A percentile compares a stretch with the other conserved stretches of the same genome.
phyloP scores from a whole-genome alignment of 176 grass and related monocot species.

The Avena eriantha region DNA sequence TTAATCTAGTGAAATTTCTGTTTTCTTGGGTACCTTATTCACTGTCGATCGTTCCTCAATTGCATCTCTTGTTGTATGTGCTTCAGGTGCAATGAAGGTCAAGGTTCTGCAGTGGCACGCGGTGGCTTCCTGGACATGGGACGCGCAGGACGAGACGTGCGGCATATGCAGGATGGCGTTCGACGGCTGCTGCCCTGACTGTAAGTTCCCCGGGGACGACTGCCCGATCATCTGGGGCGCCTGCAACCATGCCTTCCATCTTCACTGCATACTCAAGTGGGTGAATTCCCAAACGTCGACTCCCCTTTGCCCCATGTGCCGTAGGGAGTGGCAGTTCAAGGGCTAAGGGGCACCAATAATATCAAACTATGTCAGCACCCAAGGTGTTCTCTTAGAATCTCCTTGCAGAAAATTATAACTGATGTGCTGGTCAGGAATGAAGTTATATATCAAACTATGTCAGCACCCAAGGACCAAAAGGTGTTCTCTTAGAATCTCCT shows the following conservation, averaged over 20 bases:
- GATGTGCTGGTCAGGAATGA: background rate
- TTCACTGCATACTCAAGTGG: conserved; percentile 93
- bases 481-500: conserved; percentile 1
- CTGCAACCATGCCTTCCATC: conserved; percentile 81
- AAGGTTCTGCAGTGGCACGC: conserved; percentile 88
- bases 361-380: background rate
- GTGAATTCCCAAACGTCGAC: conserved; percentile 79
- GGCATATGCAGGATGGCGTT: conserved; percentile 92
- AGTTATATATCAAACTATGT: background rate
- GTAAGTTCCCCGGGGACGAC: conserved; percentile 88
- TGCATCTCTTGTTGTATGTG: no score
- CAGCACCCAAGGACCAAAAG: background rate
- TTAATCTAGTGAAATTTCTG: background rate
- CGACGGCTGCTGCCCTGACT: conserved; percentile 85
- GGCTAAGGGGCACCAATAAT: conserved; percentile 43
- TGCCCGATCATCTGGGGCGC: conserved; percentile 81
- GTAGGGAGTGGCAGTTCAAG: conserved; percentile 90
- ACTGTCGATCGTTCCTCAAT: background rate
- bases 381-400: background rate
- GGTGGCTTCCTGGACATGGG: conserved; percentile 91
- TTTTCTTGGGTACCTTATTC: background rate
- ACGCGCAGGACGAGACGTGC: conserved; percentile 78
- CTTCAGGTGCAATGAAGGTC: conserved; percentile 69
- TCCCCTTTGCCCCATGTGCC: conserved; percentile 87
- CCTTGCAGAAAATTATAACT: conserved; percentile 1